Base-by-base conservation (phyloP, 441 rosid genomes). In the Erodium trifolium region DNA sequence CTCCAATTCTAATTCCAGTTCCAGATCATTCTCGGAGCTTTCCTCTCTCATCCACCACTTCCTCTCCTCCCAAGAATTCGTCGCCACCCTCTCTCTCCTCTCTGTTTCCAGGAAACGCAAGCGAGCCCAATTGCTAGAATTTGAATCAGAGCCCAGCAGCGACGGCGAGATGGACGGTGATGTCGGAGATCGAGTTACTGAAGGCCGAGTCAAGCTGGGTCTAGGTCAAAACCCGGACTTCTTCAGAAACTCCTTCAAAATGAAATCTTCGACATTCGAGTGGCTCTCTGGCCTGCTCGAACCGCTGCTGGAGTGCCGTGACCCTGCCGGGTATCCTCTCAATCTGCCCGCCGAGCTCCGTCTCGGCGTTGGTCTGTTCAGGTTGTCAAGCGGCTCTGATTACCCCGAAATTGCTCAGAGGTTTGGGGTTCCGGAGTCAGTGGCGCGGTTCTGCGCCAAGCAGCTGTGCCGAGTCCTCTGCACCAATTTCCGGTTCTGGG, bases 371-470 rank as follows among this genome's bases (percentile, higher is more conserved):
- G 37, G 37, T 34, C 37, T 34, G 37, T 34, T 3, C 5, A 34
- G 37, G 37, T 34, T 34, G 37, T 34, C 37, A 34, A 34, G 37
- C 37, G 37, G 37, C 37, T 34, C 37, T 34, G 37, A 34, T 34
- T 34, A 34, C 37, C 5, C 37, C 4, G 37, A 34, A 34, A 34
- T 49, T 49, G 57, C 57, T 49, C 57, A 11, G 57, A 49, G 84
- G 39, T 87, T 87, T 53, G 82, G 85, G 66, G 88, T 87, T 67
- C 41, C 84, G 0, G 88, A 82, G 81, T 66, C 84, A 1, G 83
- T 77, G 76, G 66, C 86, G 65, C 86, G 86, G 67, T 87, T 85
- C 68, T 83, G 87, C 63, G 75, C 77, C 5, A 85, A 79, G 76
- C 88, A 34, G 5, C 37, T 34, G 37, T 34, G 37, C 37, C 37